Evolutionary conservation across 2,329 filamentous ascomycete species (phyloP), one percentile per base, ranked within the genome.

Genomic region (Endoconidiophora polonica): DNA sequence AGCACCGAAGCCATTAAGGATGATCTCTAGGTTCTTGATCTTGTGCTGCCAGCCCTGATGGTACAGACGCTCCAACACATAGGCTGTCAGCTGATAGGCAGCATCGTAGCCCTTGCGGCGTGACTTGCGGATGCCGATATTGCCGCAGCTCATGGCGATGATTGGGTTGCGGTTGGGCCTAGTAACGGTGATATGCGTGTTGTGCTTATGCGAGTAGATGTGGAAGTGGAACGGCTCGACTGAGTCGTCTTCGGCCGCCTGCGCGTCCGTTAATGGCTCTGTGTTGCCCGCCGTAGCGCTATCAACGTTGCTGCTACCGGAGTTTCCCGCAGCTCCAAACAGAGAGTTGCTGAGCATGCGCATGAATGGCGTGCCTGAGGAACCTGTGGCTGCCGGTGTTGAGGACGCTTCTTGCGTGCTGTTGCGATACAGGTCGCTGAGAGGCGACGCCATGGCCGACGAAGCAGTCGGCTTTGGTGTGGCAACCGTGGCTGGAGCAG

Each of bases 131-230:
- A 95, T 95, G n/a, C 90, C 90, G 53, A 98, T 77, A 60, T 94
- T 87, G 45, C 91, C 91, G 53, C 81, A 76, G 2, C 83, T 84
- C 58, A 94, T 66, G 10, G 81, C 86, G 56, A 98, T 71, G 56
- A 96, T 75, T 24, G 86, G 76, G 56, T 86, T 76, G 44, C 82
- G 74, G 62, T 86, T 80, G 24, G 91, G 88, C 59, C 81, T 80
- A 20, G 87, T 86, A 57, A 95, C 76, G 1, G 88, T 95, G 59
- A 98, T 76, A 66, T 96, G 86, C 18, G 86, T 91, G 69, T 98
- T 98, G 75, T 95, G 91, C 68, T 86, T 93, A 63, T 84, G 81
- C 24, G 83, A 69, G 66, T 79, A 90, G 63, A 98, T 72, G 68
- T 94, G 86, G 56, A 98, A 74, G 63, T 94, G 86, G 68, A 86